Percentiles rank a stretch among this genome's conserved stretches.
Evolutionary conservation across 768 basidiomycete species (phyloP).

Genomic region (Lentinula detonsa): DNA sequence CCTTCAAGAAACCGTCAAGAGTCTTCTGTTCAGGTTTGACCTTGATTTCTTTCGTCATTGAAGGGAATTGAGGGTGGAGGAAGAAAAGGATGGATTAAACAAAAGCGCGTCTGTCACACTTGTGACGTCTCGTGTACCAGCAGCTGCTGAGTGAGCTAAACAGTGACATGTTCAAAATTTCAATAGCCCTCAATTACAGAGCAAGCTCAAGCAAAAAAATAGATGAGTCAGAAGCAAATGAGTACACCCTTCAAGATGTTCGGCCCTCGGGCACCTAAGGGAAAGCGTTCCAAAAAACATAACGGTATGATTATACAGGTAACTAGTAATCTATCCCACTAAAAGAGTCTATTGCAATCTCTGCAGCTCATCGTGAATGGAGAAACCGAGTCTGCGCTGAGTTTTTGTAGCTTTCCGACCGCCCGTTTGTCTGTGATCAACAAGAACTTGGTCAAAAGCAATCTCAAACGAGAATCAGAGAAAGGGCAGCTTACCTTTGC

Average conservation of each 20-base stretch:
- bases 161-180: too few species aligned
- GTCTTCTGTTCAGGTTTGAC: conserved; percentile 41
- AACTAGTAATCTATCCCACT: neutral
- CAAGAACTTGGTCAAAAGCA: neutral
- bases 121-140: neutral
- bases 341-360: conserved; percentile 3
- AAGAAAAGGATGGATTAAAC: neutral
- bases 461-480: neutral
- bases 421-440: conserved; percentile 61
- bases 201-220: too few species aligned
- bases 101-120: neutral
- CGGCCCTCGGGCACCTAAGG: neutral
- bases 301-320: conserved; percentile 4
- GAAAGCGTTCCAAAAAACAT: neutral
- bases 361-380: conserved; percentile 68
- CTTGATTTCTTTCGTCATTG: conserved; percentile 47
- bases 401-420: conserved; percentile 88
- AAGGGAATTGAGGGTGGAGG: conserved; percentile 8
- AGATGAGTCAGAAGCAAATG: too few species aligned
- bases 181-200: too few species aligned
- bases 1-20: conserved; percentile 51
- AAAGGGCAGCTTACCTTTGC: conserved; percentile 50
- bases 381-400: conserved; percentile 78
- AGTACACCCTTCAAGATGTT: too few species aligned
- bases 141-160: neutral